These are phyloP conservation scores for Colletotrichum scovillei DNA, from an alignment of 2,329 filamentous ascomycete genomes.

Conservation along the genomic window DNA sequence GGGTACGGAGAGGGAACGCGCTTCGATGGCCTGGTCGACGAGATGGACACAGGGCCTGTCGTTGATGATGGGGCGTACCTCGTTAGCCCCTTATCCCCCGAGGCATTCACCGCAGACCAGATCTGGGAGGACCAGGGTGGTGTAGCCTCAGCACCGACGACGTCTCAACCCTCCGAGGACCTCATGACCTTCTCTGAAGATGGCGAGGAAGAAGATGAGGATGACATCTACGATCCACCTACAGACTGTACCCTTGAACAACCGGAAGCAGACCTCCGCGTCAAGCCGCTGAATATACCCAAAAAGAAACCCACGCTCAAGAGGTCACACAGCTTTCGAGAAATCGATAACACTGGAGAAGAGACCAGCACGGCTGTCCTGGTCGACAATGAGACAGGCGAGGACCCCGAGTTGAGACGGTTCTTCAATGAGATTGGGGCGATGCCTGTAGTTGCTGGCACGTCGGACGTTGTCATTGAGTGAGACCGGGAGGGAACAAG, in stretches of 20 bases:
- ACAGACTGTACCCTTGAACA: too few species aligned
- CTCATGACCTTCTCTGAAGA: neutral
- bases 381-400: neutral
- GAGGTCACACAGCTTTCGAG: neutral
- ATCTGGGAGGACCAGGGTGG: neutral
- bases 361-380: neutral
- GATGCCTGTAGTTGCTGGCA: neutral
- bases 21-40: neutral
- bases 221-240: neutral
- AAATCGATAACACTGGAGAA: neutral
- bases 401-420: neutral
- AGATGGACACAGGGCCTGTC: neutral
- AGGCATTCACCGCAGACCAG: neutral
- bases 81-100: conserved; percentile 10
- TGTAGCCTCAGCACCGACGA: neutral
- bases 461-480: neutral
- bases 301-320: neutral
- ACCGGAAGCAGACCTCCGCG: neutral
- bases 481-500: too few species aligned
- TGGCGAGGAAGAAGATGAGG: neutral
- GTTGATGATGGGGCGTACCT: neutral
- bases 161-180: neutral
- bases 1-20: neutral
- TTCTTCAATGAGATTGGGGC: conserved; percentile 5
- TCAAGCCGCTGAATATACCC: neutral